Base-by-base conservation (phyloP, 2,329 filamentous ascomycete species). In the Orbilia ellipsospora region DNA sequence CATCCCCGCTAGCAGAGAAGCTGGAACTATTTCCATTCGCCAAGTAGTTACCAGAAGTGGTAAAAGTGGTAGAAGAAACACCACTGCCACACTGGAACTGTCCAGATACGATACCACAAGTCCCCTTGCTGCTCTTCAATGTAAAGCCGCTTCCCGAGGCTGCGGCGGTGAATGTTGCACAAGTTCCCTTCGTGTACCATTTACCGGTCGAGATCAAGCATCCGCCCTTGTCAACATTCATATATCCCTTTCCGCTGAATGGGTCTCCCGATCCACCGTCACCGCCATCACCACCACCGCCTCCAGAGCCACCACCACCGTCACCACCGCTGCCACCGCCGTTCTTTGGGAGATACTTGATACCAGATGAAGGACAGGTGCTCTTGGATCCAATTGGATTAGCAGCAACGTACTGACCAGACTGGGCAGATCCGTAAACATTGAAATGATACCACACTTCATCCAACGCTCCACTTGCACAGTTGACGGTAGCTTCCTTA, bases 101-200 rank as follows among this genome's bases (percentile, higher is more conserved):
- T 80, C 81, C 85, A 2, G 83, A 81, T 3, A 85, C 82, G 54
- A 91, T 83, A 0, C 85, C 86, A 78, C 90, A 92, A 13, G 80
- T 81, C 5, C 88, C 88, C 79, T 88, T 89, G 55, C 85, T 87
- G 12, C 87, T 87, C 56, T 82, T 84, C 12, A 90, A 81, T 0
- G 87, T 89, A 82, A 89, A 88, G 50, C 85, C 86, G 12, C 80
- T 80, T 52, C 82, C 82, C 18, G 82, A 85, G 54, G 84, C 73
- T 2, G 85, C 82, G 3, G 88, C 88, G 0, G 85, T 88, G 80
- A 88, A 90, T 0, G 87, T 90, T 0, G 90, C 90, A 79, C 90
- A 92, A 0, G 89, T 90, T 1, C 90, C 89, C 0, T 84, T 85
- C 0, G 85, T 85, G 80, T 90, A 92, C 90, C 90, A 92, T 0